Evolutionary conservation across 2,329 filamentous ascomycete species (phyloP).

Genomic region (Fusarium begoniae): DNA sequence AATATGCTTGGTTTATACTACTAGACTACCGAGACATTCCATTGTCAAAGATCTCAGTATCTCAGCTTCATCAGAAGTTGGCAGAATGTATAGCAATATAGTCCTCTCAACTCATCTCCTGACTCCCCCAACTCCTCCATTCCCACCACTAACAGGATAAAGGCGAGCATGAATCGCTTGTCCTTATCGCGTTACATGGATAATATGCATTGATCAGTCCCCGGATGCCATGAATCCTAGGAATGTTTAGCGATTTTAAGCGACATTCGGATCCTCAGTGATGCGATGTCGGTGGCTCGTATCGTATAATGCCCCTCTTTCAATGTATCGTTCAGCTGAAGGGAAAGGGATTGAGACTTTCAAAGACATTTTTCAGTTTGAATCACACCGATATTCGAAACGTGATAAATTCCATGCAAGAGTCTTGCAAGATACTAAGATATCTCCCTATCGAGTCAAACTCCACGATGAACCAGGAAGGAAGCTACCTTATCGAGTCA

Average conservation of each 20-base stretch:
- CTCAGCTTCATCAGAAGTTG: no score
- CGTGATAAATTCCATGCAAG: neutral
- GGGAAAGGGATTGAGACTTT: neutral
- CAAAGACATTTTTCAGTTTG: neutral
- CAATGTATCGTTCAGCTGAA: neutral
- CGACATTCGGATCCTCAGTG: constrained; percentile 22
- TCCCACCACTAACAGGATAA: no score
- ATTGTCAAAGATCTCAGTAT: neutral
- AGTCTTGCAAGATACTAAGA: no score
- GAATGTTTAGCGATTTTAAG: constrained; percentile 12
- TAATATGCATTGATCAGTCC: neutral
- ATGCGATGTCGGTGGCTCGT: neutral
- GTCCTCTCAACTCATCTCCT: neutral
- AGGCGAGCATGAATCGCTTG: neutral
- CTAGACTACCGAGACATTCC: neutral
- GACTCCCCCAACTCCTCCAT: neutral
- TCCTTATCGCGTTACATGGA: constrained; percentile 3
- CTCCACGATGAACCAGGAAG: neutral
- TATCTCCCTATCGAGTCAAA: neutral
- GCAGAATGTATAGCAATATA: no score
- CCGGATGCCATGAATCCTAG: neutral
- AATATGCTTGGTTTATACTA: neutral
- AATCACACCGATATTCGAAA: neutral
- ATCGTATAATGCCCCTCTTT: neutral
- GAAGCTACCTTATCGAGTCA: neutral